Base-by-base conservation (phyloP, 1,284 basidiomycete species). In the Malassezia caprae region DNA sequence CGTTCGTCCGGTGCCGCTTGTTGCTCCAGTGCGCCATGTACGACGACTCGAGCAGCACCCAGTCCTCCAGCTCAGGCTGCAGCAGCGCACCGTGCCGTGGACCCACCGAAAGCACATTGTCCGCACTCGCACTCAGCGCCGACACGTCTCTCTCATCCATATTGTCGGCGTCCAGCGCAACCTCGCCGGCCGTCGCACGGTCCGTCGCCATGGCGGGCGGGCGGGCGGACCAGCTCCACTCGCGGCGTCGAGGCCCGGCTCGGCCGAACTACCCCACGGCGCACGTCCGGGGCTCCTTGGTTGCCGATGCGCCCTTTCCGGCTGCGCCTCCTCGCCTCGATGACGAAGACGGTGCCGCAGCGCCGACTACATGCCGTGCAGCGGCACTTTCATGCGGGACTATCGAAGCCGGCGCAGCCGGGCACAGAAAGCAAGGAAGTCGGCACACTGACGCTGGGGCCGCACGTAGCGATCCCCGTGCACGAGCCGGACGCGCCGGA, bases 1-100 rank as follows among this genome's bases (percentile, higher is more conserved):
- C 88, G 72, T 86, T 87, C 10, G 87, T 89, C 34, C 86, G 80
- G 76, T 91, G 88, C 39, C 88, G 83, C 72, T 90, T 90, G 56
- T 72, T 67, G 19, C 60, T 68, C 68, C 70, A 76, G 42, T 75
- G 69, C 28, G 68, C 63, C 54, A 67, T 65, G 48, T 72, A 73
- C 49, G 65, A 60, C 1, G 60, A 58, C 59, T 73, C 67, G 17
- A 69, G 64, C n/a, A 72, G 54, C 53, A 65, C 60, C 65, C 67
- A 69, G 44, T 71, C 69, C 42, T 70, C 71, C 42, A 55, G 55
- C 28, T 71, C 68, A 2, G 71, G 67, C 34, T 64, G 59, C 4
- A 73, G 64, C 10, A 73, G 59, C 17, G 65, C 65, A 40, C 71
- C 71, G 41, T 73, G 71, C 2, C 71, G 64, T 27, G 58, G 57